Conservation (phyloP, 2,329 filamentous ascomycete genomes). For the Simplicillium aogashimaense region DNA sequence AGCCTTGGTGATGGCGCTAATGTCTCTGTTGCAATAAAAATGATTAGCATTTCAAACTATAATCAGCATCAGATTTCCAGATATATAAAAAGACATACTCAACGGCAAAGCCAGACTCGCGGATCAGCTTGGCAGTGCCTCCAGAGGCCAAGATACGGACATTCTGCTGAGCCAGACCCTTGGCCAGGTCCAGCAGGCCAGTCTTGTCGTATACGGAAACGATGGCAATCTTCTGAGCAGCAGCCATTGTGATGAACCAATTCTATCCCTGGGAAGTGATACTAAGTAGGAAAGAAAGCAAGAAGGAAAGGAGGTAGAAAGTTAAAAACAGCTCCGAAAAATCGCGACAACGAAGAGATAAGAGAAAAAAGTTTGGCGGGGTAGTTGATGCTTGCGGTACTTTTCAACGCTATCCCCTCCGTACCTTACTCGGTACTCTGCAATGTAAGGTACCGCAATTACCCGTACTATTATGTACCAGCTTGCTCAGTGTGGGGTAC, state of each 20-base stretch:
- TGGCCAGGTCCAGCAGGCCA: constrained; percentile 82
- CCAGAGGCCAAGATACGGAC: constrained; percentile 90
- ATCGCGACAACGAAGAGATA: neutral
- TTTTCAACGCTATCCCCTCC: too few relatives aligned
- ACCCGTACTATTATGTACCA: too few relatives aligned
- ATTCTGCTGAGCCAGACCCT: constrained; percentile 80
- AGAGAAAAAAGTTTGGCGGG: neutral
- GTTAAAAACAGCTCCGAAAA: neutral
- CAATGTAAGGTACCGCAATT: too few relatives aligned
- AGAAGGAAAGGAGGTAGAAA: neutral
- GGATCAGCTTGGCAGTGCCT: constrained; percentile 91
- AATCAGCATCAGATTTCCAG: neutral
- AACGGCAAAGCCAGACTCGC: constrained; percentile 89
- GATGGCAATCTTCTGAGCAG: constrained; percentile 62
- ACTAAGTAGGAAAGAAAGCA: neutral
- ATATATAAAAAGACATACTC: constrained; percentile 52
- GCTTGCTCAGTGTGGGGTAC: too few relatives aligned
- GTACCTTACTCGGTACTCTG: too few relatives aligned
- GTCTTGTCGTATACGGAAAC: constrained; percentile 99
- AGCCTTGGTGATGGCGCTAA: constrained; percentile 92
- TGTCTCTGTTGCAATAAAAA: constrained; percentile 53
- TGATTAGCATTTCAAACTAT: constrained; percentile 4
- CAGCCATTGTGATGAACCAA: constrained; percentile 20
- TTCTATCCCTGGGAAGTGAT: neutral
- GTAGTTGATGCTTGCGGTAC: neutral